Evolutionary conservation across 345 rosid species (phyloP).

Genomic region (Isatis tinctoria): DNA sequence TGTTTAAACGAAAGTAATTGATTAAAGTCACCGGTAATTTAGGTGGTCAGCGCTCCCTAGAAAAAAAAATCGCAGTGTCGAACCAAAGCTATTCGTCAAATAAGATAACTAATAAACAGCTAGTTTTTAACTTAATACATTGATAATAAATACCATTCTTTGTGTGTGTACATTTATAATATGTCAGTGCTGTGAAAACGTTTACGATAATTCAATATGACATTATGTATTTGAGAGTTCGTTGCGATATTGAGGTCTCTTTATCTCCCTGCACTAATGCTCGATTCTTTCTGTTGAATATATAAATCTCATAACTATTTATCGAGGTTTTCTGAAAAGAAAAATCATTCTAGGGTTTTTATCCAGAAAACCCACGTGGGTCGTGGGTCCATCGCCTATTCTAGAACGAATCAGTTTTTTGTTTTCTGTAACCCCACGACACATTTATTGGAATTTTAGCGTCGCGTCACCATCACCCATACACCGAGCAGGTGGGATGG

Average conservation of each 20-base stretch:
- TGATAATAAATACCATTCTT: neutral
- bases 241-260: neutral
- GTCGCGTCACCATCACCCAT: constrained; percentile 24
- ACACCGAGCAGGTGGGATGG: constrained; percentile 26
- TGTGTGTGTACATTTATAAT: neutral
- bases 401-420: constrained; percentile 18
- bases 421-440: constrained; percentile 29
- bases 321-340: neutral
- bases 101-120: neutral
- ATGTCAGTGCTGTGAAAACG: neutral
- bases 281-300: neutral
- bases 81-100: neutral
- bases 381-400: neutral
- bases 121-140: neutral
- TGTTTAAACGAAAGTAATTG: neutral
- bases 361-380: constrained; percentile 40
- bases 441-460: constrained; percentile 21
- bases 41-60: neutral
- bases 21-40: neutral
- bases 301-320: neutral
- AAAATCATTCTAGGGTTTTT: neutral
- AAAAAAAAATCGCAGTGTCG: neutral
- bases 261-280: neutral
- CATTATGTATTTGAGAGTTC: neutral
- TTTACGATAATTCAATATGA: neutral